Evolutionary conservation across 352 stramenopile genomes (phyloP), one percentile per base, ranked within the genome.

Genomic region (Elongisporangium undulatum): DNA sequence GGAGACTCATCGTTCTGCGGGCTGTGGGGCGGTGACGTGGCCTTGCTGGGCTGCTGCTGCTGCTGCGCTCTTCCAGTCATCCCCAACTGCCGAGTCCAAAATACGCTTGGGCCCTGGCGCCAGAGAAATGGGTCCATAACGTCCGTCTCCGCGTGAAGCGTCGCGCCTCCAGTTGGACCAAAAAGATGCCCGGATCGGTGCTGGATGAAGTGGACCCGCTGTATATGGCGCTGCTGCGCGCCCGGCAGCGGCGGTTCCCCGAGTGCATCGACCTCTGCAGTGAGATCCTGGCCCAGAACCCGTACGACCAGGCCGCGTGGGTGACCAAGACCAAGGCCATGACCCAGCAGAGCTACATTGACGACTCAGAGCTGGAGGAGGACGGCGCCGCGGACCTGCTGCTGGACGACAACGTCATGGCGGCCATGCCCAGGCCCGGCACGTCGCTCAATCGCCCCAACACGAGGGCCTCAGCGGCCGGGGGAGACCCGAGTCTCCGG

Each of bases 381-480:
- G 82, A 97, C 66, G 91, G 91, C 57, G 85, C 92, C 1, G 90
- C 88, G 0, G 92, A 98, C 51, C 56, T 97, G 55, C 74, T 98
- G n/a, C 77, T 98, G 69, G 92, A 98, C 62, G 92, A 97, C 65
- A 96, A 97, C 68, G 91, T 87, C 58, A 92, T 95, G 58, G 89
- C 91, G 12, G 74, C 85, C 10, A 87, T 96, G 72, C 90, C 92
- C 13, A 77, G 81, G 2, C 92, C 92, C 0, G 90, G 89, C 8
- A 98, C 92, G 26, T 97, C 89, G 9, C 77, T 98, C 41, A 93
- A 90, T 53, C 82, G 82, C 0, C 86, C 90, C n/a, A 91, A 89
- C 61, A 89, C 79, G 3, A 69, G 76, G 19, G 60, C 59, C 10
- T 69, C 65, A 29, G 51, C 72, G 22, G 66, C 65, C 16, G 75